These are phyloP conservation scores for Lachnellula suecica DNA, from an alignment of 2,329 filamentous ascomycete genomes.

Conservation along the genomic window DNA sequence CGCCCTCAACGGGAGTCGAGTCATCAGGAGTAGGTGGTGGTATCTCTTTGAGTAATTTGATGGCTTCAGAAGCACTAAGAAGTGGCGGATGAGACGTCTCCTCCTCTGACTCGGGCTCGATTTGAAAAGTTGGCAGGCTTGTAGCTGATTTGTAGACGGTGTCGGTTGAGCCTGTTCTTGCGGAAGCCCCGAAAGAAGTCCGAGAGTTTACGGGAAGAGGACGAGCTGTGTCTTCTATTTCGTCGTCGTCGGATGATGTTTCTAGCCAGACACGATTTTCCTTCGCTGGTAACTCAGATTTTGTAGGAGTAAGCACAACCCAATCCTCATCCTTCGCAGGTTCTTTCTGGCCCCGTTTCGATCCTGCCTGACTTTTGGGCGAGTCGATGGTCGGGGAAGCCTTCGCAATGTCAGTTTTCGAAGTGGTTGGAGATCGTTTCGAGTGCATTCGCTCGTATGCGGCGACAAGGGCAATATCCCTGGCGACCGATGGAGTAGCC, in stretches of 20 bases:
- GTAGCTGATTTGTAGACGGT: conserved; percentile 47
- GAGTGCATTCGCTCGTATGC: conserved; percentile 30
- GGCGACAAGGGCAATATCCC: conserved; percentile 30
- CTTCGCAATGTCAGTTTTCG: conserved; percentile 9
- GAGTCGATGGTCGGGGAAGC: conserved; percentile 15
- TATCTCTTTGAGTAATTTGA: conserved; percentile 16
- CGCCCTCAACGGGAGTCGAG: conserved; percentile 45
- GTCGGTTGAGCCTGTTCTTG: conserved; percentile 41
- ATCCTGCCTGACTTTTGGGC: conserved; percentile 15
- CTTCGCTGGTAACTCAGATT: conserved; percentile 11
- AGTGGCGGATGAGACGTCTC: conserved; percentile 7
- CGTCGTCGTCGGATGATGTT: conserved; percentile 32
- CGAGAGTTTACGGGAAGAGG: conserved; percentile 32
- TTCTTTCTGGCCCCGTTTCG: conserved; percentile 16
- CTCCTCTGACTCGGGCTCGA: conserved; percentile 45
- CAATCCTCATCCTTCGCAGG: conserved; percentile 29
- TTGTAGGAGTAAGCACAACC: conserved; percentile 30
- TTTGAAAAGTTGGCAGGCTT: conserved; percentile 47
- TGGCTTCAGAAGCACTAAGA: conserved; percentile 33
- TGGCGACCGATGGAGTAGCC: conserved; percentile 18
- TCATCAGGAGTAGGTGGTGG: conserved; percentile 5
- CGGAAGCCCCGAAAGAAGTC: conserved; percentile 23
- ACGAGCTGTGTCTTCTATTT: conserved; percentile 15
- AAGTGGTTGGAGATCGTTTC: conserved; percentile 20
- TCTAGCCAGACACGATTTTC: conserved; percentile 32